Percentiles rank a stretch among this genome's conserved stretches.
These are phyloP conservation scores for Neofusicoccum cordaticola DNA, from an alignment of 2,329 filamentous ascomycete genomes.

Conservation along the genomic window DNA sequence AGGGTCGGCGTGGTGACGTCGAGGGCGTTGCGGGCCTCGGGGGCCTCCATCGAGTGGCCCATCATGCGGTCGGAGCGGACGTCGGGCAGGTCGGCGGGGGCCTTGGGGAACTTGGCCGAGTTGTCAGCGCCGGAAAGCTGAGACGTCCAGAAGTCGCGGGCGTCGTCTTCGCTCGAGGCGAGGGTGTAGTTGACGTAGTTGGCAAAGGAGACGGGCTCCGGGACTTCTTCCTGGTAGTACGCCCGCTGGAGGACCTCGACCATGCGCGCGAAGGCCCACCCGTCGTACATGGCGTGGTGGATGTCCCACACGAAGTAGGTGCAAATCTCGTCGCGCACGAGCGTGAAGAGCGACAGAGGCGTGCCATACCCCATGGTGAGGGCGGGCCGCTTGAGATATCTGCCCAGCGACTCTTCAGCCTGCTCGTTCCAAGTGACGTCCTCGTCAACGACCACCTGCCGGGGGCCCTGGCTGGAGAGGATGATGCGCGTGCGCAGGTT, in stretches of 20 bases:
- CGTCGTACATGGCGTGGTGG: slow-evolving; percentile 7
- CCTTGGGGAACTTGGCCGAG: background rate
- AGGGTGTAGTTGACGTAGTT: background rate
- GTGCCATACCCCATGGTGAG: too few species aligned
- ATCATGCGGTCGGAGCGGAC: background rate
- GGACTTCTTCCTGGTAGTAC: background rate
- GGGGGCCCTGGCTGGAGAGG: background rate
- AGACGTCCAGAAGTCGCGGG: background rate
- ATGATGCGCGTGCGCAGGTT: background rate
- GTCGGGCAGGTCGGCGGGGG: background rate
- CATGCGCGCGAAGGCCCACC: background rate
- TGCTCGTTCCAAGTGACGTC: background rate
- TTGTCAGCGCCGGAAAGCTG: background rate
- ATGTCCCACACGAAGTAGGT: background rate
- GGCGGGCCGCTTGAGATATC: too few species aligned
- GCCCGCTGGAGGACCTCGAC: background rate
- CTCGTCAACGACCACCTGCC: background rate
- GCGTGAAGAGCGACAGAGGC: too few species aligned
- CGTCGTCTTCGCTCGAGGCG: background rate
- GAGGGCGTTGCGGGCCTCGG: background rate
- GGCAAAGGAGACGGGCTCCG: background rate
- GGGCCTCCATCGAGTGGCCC: background rate
- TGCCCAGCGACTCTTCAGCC: background rate
- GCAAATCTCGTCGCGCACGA: too few species aligned
- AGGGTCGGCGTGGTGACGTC: background rate